Base-by-base conservation (phyloP, 148 eudicot species). In the Rheum nobile region DNA sequence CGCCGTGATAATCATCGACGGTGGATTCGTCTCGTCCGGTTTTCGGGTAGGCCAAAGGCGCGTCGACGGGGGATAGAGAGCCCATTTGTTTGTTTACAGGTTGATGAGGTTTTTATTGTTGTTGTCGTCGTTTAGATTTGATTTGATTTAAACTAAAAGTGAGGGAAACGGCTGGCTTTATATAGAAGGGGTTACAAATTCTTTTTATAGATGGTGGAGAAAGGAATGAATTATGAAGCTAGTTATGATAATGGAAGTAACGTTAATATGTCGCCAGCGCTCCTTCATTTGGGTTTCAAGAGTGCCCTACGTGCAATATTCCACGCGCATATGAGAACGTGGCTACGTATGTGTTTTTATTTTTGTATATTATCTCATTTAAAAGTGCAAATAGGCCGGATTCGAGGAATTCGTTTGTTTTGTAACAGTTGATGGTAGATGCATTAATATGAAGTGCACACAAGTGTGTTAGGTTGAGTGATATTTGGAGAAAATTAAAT, bases 1-100 rank as follows among this genome's bases (percentile, higher is more conserved):
- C 81, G 47, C 98, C 98, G 75, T 94, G 98, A 72, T 94, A 94
- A 47, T 84, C 52, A 79, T 91, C 96, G 22, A 94, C 82, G 3
- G 90, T 82, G 13, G 88, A 83, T 1, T 89, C 93, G 72, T 94
- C 98, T 5, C 96, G 84, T 2, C 89, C 86, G 39, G 82, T 86
- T 1, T 61, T 52, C 0, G 98, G 96, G 75, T 94, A 94, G 72
- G 72, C 52, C 81, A 89, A 76, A 7, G 89, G 83, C 42, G 42
- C 67, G 67, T 79, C 83, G 11, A 83, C 10, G 8, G 50, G 75
- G 22, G 86, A 81, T 12, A 87, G 74, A 0, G 94, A 93, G 1
- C 92, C 98, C 98, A 90, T 93, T 67, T 65, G 39, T 10, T 10
- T 0, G 3, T n/a, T 6, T 43, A n/a, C n/a, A n/a, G n/a, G 43